A percentile compares a stretch with the other conserved stretches of the same genome.
Evolutionary conservation across 1,139 yeast genomes (phyloP).

Genomic region (Taiozyma sp.): DNA sequence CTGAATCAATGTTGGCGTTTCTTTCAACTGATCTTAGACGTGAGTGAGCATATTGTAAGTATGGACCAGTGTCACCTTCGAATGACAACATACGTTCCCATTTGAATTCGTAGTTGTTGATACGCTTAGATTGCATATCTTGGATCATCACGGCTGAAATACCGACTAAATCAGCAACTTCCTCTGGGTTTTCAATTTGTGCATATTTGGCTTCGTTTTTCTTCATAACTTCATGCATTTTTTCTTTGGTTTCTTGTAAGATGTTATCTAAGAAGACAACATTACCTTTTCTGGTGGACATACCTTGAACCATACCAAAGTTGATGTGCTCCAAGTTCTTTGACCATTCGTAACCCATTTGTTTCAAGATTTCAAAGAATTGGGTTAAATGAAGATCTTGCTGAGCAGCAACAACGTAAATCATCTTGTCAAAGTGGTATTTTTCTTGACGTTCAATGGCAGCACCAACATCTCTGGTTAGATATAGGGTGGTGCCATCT

Average conservation of each 20-base stretch:
- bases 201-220: conserved; percentile 88
- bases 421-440: conserved; percentile 91
- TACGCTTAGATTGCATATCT: conserved; percentile 97
- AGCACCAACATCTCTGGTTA: conserved; percentile 97
- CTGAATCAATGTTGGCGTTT: conserved; percentile 49
- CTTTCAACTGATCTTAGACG: conserved; percentile 95
- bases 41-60: conserved; percentile 97
- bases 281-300: conserved; percentile 98
- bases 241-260: conserved; percentile 88
- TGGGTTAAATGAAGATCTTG: conserved; percentile 95
- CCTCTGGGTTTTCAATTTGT: conserved; percentile 92
- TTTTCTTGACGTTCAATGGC: conserved; percentile 86
- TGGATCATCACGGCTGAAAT: conserved; percentile 98
- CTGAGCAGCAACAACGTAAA: conserved; percentile 92
- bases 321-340: conserved; percentile 74
- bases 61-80: conserved; percentile 99
- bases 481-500: conserved; percentile 92
- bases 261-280: conserved; percentile 96
- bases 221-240: conserved; percentile 97
- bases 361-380: conserved; percentile 90
- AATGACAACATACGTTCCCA: conserved; percentile 99
- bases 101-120: conserved; percentile 92
- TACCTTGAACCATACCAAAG: conserved; percentile 98
- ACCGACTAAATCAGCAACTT: conserved; percentile 93
- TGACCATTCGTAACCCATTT: conserved; percentile 92